Conservation (phyloP, 2,329 filamentous ascomycete genomes). For the Aureobasidium leucospermi region DNA sequence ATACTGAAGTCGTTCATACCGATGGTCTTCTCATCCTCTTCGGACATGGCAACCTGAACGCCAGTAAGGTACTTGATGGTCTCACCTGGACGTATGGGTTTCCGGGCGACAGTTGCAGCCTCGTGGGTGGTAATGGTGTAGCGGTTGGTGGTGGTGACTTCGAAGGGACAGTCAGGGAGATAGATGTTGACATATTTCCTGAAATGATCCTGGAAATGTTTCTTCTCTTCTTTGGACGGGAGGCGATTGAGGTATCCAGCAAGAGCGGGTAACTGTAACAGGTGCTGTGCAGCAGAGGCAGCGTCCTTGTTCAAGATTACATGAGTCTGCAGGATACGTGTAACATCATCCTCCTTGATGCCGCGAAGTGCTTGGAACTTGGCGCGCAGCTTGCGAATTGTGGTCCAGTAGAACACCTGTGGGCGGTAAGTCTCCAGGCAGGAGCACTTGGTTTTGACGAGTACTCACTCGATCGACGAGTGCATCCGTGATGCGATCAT, state of each 20-base stretch:
- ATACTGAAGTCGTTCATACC: constrained; percentile 95
- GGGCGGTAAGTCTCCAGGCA: neutral
- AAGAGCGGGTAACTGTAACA: constrained; percentile 67
- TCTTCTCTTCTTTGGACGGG: constrained; percentile 68
- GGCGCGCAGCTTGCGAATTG: constrained; percentile 86
- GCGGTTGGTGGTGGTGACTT: constrained; percentile 87
- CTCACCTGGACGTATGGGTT: constrained; percentile 71
- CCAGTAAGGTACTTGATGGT: constrained; percentile 85
- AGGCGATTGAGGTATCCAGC: constrained; percentile 62
- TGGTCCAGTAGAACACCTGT: constrained; percentile 93
- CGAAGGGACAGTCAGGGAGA: constrained; percentile 86
- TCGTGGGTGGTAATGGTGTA: constrained; percentile 90
- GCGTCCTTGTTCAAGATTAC: constrained; percentile 70
- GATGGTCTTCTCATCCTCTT: constrained; percentile 72
- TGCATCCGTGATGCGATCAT: constrained; percentile 91
- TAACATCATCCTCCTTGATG: constrained; percentile 58
- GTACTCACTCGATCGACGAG: constrained; percentile 83
- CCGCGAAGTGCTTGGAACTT: constrained; percentile 77
- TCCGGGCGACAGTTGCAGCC: constrained; percentile 76
- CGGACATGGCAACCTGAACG: constrained; percentile 85
- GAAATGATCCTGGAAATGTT: constrained; percentile 79
- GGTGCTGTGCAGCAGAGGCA: constrained; percentile 59
- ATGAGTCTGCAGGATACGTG: constrained; percentile 53
- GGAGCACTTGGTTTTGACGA: neutral
- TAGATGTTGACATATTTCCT: constrained; percentile 91